A percentile compares a stretch with the other conserved stretches of the same genome.
phyloP scores from a whole-genome alignment of 75 land plant genomes.

The Chamaecyparis obtusa region DNA sequence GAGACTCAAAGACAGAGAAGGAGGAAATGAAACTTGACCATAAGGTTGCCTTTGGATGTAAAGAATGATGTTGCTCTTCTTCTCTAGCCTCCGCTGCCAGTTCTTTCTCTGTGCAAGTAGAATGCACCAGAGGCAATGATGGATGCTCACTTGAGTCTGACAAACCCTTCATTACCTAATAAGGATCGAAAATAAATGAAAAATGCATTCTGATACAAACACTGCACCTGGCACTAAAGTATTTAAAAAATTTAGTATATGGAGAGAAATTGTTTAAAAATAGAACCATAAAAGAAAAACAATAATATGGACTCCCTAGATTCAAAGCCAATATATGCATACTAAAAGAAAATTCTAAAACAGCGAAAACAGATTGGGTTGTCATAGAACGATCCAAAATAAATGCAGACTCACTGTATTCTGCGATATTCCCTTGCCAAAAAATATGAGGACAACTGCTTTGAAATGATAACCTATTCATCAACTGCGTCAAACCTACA shows the following conservation, averaged over 20 bases:
- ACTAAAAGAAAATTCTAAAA: background rate
- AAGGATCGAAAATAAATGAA: background rate
- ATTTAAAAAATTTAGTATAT: background rate
- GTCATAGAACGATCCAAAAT: background rate
- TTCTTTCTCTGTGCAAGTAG: slow-evolving; percentile 8
- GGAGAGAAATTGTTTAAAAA: background rate
- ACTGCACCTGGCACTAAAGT: background rate
- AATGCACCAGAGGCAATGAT: slow-evolving; percentile 8
- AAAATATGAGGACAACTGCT: background rate
- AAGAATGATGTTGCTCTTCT: slow-evolving; percentile 2
- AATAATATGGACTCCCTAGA: background rate
- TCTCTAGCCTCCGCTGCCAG: slow-evolving; percentile 10
- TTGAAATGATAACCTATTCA: background rate
- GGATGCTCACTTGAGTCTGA: slow-evolving; percentile 21
- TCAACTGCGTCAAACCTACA: background rate
- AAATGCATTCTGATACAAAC: background rate
- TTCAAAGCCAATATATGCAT: background rate
- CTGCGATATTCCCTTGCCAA: background rate
- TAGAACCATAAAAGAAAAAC: background rate
- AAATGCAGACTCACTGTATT: background rate
- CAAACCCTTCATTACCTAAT: slow-evolving; percentile 53
- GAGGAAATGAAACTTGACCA: slow-evolving; percentile 37
- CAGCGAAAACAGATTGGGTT: background rate
- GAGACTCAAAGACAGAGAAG: slow-evolving; percentile 33
- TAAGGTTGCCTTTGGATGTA: slow-evolving; percentile 21